Evolutionary conservation across 2,329 filamentous ascomycete genomes (phyloP).

Genomic region (Apiospora saccharicola): DNA sequence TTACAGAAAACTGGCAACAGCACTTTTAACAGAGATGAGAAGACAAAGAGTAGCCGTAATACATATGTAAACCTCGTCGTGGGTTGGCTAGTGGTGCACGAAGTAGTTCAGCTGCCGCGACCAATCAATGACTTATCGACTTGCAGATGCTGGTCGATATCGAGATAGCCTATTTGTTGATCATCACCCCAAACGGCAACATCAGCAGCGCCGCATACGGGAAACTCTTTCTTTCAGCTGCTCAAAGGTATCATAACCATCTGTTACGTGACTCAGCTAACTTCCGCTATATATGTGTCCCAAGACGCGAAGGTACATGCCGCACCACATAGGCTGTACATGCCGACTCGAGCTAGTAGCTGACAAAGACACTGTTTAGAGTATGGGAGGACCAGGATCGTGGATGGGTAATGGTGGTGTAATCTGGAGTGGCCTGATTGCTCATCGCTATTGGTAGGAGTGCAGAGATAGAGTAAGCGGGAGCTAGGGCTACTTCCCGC

Average conservation of each 20-base stretch:
- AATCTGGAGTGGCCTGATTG: constrained; percentile 7
- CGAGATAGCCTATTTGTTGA: not conserved
- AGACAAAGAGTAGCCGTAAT: not conserved
- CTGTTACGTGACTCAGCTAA: not conserved
- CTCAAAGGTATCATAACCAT: not conserved
- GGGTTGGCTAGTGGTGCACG: not conserved
- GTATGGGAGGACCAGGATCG: not conserved
- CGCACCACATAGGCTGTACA: not conserved
- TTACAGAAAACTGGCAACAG: not conserved
- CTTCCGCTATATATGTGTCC: not conserved
- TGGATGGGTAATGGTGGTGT: constrained; percentile 16
- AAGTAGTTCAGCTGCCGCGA: not conserved
- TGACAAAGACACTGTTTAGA: not conserved
- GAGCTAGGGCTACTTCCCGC: constrained; percentile 17
- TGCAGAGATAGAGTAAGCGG: constrained; percentile 9
- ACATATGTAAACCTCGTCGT: not conserved
- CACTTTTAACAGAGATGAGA: not conserved
- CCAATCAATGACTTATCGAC: not conserved
- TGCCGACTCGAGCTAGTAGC: constrained; percentile 2
- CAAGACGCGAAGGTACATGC: not conserved
- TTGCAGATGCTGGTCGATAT: not conserved
- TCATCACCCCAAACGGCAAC: not conserved
- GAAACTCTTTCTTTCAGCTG: not conserved
- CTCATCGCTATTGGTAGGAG: constrained; percentile 10
- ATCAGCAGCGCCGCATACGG: not conserved